Evolutionary conservation across 2,329 filamentous ascomycete species (phyloP).

Genomic region (Cladosporium sp.): DNA sequence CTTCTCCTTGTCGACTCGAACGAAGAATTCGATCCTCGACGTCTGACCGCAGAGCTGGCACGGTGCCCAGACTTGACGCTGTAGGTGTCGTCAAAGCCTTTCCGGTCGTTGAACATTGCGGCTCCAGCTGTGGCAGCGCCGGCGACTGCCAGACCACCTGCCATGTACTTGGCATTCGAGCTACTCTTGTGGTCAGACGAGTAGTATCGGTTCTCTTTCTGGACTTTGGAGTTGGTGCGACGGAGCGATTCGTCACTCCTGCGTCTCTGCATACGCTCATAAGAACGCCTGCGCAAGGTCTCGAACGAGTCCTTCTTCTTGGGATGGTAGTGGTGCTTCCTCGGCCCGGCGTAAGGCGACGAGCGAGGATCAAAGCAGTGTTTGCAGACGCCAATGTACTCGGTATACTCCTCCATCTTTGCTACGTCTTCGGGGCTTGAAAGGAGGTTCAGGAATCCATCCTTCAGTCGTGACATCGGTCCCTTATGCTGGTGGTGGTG

Average conservation of each 20-base stretch:
- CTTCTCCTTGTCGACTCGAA: slow-evolving; percentile 25
- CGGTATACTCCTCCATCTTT: slow-evolving; percentile 64
- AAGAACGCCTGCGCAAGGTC: slow-evolving; percentile 24
- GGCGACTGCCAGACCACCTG: slow-evolving; percentile 52
- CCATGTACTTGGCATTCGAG: slow-evolving; percentile 47
- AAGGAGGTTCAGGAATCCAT: slow-evolving; percentile 44
- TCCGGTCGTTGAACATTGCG: slow-evolving; percentile 46
- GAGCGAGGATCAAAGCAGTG: slow-evolving; percentile 61
- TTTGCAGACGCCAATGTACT: slow-evolving; percentile 62
- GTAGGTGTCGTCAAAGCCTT: slow-evolving; percentile 59
- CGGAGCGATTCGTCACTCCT: slow-evolving; percentile 31
- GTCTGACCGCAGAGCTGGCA: slow-evolving; percentile 31
- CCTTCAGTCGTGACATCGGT: slow-evolving; percentile 56
- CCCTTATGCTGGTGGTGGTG: slow-evolving; percentile 49
- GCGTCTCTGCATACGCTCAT: slow-evolving; percentile 21
- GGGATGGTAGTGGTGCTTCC: slow-evolving; percentile 54
- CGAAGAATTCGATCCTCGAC: slow-evolving; percentile 30
- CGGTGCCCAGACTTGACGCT: slow-evolving; percentile 53
- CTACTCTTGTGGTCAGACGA: slow-evolving; percentile 46
- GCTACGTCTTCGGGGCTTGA: slow-evolving; percentile 54
- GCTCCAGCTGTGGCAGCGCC: slow-evolving; percentile 47
- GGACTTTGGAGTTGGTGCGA: slow-evolving; percentile 41
- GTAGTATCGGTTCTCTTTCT: slow-evolving; percentile 57
- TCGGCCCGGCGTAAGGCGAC: slow-evolving; percentile 53
- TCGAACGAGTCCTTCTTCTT: slow-evolving; percentile 28